Conservation (phyloP, 2,329 filamentous ascomycete species). For the Chaetomiaceae sp. region DNA sequence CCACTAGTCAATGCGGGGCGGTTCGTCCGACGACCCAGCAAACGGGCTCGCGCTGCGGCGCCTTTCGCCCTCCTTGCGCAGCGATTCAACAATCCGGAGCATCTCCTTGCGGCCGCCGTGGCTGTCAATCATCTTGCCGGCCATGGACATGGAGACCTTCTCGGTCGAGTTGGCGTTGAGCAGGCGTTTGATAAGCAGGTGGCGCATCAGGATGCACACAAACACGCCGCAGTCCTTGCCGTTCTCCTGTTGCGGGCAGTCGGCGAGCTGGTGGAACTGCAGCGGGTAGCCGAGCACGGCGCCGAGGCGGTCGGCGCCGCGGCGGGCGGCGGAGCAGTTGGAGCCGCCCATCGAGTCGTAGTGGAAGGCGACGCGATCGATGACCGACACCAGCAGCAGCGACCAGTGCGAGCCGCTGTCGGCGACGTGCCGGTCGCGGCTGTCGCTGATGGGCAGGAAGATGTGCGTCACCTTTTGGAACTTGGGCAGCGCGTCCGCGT, state of each 20-base stretch:
- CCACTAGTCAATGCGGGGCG: slow-evolving; percentile 39
- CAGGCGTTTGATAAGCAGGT: slow-evolving; percentile 79
- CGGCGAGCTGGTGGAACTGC: slow-evolving; percentile 73
- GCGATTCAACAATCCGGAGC: slow-evolving; percentile 76
- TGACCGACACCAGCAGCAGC: slow-evolving; percentile 76
- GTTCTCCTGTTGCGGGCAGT: slow-evolving; percentile 88
- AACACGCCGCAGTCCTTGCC: slow-evolving; percentile 92
- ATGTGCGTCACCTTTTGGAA: slow-evolving; percentile 80
- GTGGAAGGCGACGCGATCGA: slow-evolving; percentile 91
- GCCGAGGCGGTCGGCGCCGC: slow-evolving; percentile 63
- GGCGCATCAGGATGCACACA: slow-evolving; percentile 91
- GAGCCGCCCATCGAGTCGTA: slow-evolving; percentile 80
- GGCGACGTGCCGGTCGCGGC: slow-evolving; percentile 64
- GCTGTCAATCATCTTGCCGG: slow-evolving; percentile 76
- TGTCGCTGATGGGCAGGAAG: slow-evolving; percentile 94
- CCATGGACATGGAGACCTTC: slow-evolving; percentile 93
- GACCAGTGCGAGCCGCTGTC: slow-evolving; percentile 96
- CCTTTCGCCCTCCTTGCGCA: slow-evolving; percentile 81
- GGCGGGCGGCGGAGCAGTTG: slow-evolving; percentile 68
- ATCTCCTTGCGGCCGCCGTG: slow-evolving; percentile 80
- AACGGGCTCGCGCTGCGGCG: slow-evolving; percentile 44
- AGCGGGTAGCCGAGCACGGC: slow-evolving; percentile 60
- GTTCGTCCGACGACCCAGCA: slow-evolving; percentile 28
- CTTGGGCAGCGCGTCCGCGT: slow-evolving; percentile 68
- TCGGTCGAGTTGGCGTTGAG: slow-evolving; percentile 71